These are phyloP conservation scores for barrel medic (Medicago truncatula) DNA, from an alignment of 306 rosid genomes.

Conservation along the genomic window MtrunA17r5.0-ANR NC_053045.1:26813501-26814000, in stretches of 20 bases:
- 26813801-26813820: conserved; percentile 43
- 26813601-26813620: conserved; percentile 69
- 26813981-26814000: conserved; percentile 52
- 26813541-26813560: conserved; percentile 51
- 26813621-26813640: conserved; percentile 60
- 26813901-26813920: neutral
- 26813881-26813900: neutral
- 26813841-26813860: neutral
- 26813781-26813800: conserved; percentile 61
- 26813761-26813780: conserved; percentile 55
- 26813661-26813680: neutral
- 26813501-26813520: conserved; percentile 60
- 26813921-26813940: conserved; percentile 46
- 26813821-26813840: neutral
- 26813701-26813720: neutral
- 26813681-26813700: neutral
- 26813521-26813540: conserved; percentile 45
- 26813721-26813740: conserved; percentile 49
- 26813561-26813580: conserved; percentile 67
- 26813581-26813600: conserved; percentile 64
- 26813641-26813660: conserved; percentile 28
- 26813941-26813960: conserved; percentile 45
- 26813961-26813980: conserved; percentile 65
- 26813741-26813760: conserved; percentile 56
- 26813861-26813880: neutral